Evolutionary conservation across 305 asterid genomes (phyloP), one percentile per base, ranked within the genome.

Genomic region (Fraxinus latifolia): DNA sequence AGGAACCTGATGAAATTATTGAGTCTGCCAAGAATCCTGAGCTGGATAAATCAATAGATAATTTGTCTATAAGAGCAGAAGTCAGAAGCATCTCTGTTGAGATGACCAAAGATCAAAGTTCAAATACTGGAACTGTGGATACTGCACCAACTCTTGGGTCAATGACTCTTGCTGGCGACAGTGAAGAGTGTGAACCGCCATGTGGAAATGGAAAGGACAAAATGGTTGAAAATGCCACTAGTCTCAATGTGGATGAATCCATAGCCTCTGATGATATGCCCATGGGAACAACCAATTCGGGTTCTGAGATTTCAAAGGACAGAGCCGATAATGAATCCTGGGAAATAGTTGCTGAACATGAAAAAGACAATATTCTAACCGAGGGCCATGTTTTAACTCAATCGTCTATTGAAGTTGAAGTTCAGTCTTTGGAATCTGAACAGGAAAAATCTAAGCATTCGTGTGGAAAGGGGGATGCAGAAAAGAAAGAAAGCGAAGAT

Each of bases 1-100:
- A 74, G 33, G 83, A 62, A 80, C 83, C 81, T 42, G 84, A 58
- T 39, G 80, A 75, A 83, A 27, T 55, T 19, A 17, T 71, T 65
- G 82, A 68, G 75, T 23, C 86, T 79, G 78, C 75, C 71, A 55
- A 84, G 60, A 85, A 8, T 72, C 81, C 73, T 29, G 68, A 60
- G 70, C 21, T 47, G 80, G 87, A 67, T 77, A 84, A 81, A 60
- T 50, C 55, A 39, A 78, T 83, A 77, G 86, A 80, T 80, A 80
- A 81, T 85, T 60, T 55, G 79, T 79, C 84, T 1, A 83, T 84
- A 80, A 82, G 27, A 67, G 84, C 83, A 47, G 47, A 74, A 50
- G 39, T 36, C 7, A 81, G 76, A 42, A 37, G 70, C 76, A 73
- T 76, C 76, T 33, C 80, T 42, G 55, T 74, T 60, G 83, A 80